Evolutionary conservation across 257 asterid genomes (phyloP), one percentile per base, ranked within the genome.

Genomic region (Vinca minor): DNA sequence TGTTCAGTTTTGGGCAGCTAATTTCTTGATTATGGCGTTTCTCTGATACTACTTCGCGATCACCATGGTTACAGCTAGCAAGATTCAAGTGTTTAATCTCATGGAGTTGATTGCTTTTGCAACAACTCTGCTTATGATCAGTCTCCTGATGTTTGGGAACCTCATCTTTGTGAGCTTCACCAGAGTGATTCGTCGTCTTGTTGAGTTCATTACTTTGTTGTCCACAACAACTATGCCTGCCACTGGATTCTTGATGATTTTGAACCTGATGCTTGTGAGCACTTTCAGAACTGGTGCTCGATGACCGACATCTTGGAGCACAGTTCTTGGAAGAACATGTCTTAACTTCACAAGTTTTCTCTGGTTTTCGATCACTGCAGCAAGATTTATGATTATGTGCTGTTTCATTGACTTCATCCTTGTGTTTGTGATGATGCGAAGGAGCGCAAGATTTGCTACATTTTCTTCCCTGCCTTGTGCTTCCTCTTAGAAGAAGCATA

Each of bases 401-500:
- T 13, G 48, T 61, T 36, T 59, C 26, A 48, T 32, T 39, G 25
- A 26, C 39, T 26, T 28, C 32, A 32, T 45, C 20, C 34, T 68
- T 57, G 6, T 68, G 64, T 9, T 50, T 45, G 48, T 54, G 74
- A 23, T 12, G 61, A 59, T 64, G 73, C 3, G 58, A 26, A 26
- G 54, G 20, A 25, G 68, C 20, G 38, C 73, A 48, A 1, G 82
- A 62, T 38, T 44, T 55, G 44, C 76, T 32, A 32, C 73, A 49
- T 26, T 64, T 67, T 38, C 60, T 65, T 8, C 32, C 62, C 1
- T 52, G 63, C 49, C 39, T 25, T 3, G 68, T 11, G 3, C 59
- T 31, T 71, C 83, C 84, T 59, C 41, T 65, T 4, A 88, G 78
- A 1, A 91, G 78, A 10, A 86, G 47, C 96, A 88, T 88, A 69